These are phyloP conservation scores for Lactarius hengduanensis DNA, from an alignment of 768 basidiomycete genomes.

Conservation along the genomic window DNA sequence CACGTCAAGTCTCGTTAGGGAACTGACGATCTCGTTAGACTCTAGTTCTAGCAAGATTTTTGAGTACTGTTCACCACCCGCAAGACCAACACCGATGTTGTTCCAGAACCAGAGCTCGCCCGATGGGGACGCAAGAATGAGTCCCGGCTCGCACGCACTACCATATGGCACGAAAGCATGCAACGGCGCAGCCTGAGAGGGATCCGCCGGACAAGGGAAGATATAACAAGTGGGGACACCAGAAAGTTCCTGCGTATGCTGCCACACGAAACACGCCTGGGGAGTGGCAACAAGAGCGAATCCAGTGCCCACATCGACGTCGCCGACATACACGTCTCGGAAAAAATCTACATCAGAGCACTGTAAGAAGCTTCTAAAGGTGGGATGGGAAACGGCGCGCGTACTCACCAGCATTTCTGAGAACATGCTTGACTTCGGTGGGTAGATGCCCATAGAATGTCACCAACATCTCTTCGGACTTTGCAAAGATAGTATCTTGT, in stretches of 20 bases:
- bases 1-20: constrained; percentile 64
- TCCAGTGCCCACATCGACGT: constrained; percentile 68
- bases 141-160: constrained; percentile 76
- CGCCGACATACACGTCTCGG: constrained; percentile 64
- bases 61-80: constrained; percentile 69
- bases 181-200: constrained; percentile 51
- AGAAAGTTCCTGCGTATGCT: constrained; percentile 70
- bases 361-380: not conserved
- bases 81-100: constrained; percentile 77
- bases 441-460: constrained; percentile 70
- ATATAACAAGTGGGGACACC: constrained; percentile 82
- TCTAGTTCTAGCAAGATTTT: constrained; percentile 49
- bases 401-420: constrained; percentile 61
- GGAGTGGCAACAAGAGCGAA: constrained; percentile 71
- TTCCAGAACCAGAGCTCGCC: constrained; percentile 88
- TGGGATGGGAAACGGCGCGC: not conserved
- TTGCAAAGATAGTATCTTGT: constrained; percentile 54
- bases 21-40: constrained; percentile 60
- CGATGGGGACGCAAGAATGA: constrained; percentile 68
- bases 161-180: constrained; percentile 63
- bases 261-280: constrained; percentile 82
- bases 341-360: constrained; percentile 55
- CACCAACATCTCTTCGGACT: constrained; percentile 67
- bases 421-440: constrained; percentile 68
- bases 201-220: constrained; percentile 62